Conservation (phyloP, 495 filamentous ascomycete genomes). For the Penicillium flavigenum region DNA sequence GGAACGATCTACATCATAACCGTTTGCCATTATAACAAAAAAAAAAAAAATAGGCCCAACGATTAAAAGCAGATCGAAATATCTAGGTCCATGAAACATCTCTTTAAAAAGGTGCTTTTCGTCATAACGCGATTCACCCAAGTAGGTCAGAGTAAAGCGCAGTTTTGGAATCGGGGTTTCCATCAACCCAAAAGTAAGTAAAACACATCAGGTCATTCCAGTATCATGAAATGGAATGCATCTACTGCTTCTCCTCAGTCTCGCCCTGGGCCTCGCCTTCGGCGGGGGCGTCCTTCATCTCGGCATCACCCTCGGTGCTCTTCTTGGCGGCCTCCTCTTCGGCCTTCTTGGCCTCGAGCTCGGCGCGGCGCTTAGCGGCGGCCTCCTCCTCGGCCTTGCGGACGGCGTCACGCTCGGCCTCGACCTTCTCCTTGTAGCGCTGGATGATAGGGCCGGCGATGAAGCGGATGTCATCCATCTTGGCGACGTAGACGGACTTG, state of each 20-base stretch:
- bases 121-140: constrained; percentile 22
- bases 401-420: constrained; percentile 79
- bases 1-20: constrained; percentile 34
- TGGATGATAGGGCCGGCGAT: constrained; percentile 89
- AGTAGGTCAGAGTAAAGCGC: constrained; percentile 1
- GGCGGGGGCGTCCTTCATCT: constrained; percentile 18
- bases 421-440: constrained; percentile 90
- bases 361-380: constrained; percentile 74
- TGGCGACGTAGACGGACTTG: constrained; percentile 87
- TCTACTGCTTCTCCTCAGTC: constrained; percentile 48
- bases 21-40: constrained; percentile 26
- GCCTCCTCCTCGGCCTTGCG: constrained; percentile 78
- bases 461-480: constrained; percentile 93
- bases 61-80: constrained; percentile 18
- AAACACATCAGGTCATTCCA: constrained; percentile 4
- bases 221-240: background rate
- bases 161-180: background rate
- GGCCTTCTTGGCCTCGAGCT: constrained; percentile 62
- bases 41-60: constrained; percentile 22
- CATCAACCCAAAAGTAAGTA: background rate
- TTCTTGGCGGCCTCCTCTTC: constrained; percentile 37
- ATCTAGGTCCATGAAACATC: constrained; percentile 31
- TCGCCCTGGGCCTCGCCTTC: constrained; percentile 41
- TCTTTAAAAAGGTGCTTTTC: constrained; percentile 27
- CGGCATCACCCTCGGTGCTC: constrained; percentile 40